Percentiles rank a stretch among this genome's conserved stretches.
Conservation (phyloP, 495 filamentous ascomycete genomes). For the Pseudotulostoma volvatum region DNA sequence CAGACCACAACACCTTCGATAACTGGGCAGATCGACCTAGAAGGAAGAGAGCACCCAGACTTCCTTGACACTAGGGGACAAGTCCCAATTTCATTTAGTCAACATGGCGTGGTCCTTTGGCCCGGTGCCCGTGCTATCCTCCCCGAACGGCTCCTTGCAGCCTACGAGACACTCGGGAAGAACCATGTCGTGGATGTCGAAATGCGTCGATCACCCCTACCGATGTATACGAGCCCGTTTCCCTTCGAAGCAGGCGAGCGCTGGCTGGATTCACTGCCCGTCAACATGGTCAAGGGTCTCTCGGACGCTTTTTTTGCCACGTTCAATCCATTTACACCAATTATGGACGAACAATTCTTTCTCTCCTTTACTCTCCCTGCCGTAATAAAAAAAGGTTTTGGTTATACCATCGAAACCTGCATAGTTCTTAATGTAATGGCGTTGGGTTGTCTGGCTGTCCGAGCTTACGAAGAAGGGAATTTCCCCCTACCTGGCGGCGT, state of each 20-base stretch:
- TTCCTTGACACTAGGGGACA: conserved; percentile 17
- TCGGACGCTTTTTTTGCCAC: conserved; percentile 29
- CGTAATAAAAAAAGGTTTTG: conserved; percentile 27
- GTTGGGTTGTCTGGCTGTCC: conserved; percentile 27
- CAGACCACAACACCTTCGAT: conserved; percentile 15
- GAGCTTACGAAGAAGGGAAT: conserved; percentile 27
- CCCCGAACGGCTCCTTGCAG: conserved; percentile 19
- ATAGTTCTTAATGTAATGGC: conserved; percentile 29
- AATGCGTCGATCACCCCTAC: conserved; percentile 21
- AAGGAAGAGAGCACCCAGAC: conserved; percentile 12
- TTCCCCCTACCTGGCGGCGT: conserved; percentile 25
- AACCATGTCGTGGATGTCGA: conserved; percentile 33
- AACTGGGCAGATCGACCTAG: conserved; percentile 4
- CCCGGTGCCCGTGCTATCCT: conserved; percentile 25
- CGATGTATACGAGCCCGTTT: conserved; percentile 27
- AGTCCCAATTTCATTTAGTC: conserved; percentile 32
- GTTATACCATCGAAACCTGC: conserved; percentile 30
- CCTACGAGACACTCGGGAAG: conserved; percentile 24
- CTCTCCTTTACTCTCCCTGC: conserved; percentile 28
- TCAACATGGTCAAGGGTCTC: conserved; percentile 28
- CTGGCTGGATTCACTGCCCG: conserved; percentile 25
- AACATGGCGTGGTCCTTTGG: conserved; percentile 33
- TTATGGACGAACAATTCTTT: conserved; percentile 33
- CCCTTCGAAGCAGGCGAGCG: conserved; percentile 22
- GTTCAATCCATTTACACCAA: conserved; percentile 30